Conservation (phyloP, 2,329 filamentous ascomycete genomes). For the Proliferodiscus dingleyae region DNA sequence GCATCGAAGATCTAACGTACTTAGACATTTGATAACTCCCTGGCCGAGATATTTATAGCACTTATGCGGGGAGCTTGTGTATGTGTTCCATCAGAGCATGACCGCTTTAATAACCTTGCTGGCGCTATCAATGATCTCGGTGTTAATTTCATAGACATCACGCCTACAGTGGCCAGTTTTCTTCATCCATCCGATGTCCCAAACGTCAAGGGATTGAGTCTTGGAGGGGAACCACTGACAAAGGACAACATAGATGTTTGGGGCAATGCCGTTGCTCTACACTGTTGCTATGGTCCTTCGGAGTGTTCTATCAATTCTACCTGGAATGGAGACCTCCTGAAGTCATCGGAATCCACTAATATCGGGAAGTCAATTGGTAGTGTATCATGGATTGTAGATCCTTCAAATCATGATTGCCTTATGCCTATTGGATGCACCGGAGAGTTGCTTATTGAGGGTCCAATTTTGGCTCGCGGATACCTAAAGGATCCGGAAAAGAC, state of each 20-base stretch:
- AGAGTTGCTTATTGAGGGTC: slow-evolving; percentile 21
- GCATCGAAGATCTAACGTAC: neutral
- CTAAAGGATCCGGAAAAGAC: slow-evolving; percentile 19
- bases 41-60: slow-evolving; percentile 16
- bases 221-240: slow-evolving; percentile 17
- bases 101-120: slow-evolving; percentile 14
- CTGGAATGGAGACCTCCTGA: slow-evolving; percentile 4
- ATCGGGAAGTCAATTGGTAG: slow-evolving; percentile 8
- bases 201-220: slow-evolving; percentile 9
- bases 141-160: slow-evolving; percentile 15
- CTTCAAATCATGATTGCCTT: slow-evolving; percentile 10
- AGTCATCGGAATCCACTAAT: slow-evolving; percentile 9
- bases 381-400: slow-evolving; percentile 14
- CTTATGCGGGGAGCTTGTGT: slow-evolving; percentile 14
- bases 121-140: slow-evolving; percentile 9
- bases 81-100: slow-evolving; percentile 18
- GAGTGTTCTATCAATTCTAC: slow-evolving; percentile 15
- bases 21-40: slow-evolving; percentile 11
- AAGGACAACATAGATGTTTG: slow-evolving; percentile 12
- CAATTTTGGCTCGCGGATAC: slow-evolving; percentile 18
- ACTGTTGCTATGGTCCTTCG: slow-evolving; percentile 16
- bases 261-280: slow-evolving; percentile 7
- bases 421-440: slow-evolving; percentile 16
- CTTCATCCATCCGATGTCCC: slow-evolving; percentile 14
- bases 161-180: slow-evolving; percentile 16